Base-by-base conservation (phyloP, 805 yeast species). In the Wickerhamomyces hampshirensis region DNA sequence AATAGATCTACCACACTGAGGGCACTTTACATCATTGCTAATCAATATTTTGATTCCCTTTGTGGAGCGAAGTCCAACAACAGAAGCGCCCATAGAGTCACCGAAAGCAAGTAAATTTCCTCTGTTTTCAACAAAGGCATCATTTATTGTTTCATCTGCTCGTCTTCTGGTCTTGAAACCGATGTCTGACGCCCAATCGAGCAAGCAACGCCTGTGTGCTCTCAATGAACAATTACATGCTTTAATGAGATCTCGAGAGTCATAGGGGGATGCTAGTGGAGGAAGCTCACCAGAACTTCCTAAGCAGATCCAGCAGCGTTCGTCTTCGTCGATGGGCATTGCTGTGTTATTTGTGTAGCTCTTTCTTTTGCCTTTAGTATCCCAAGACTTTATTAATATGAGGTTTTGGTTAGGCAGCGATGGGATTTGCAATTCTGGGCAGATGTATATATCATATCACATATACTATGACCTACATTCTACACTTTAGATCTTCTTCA, bases 181-280 rank as follows among this genome's bases (percentile, higher is more conserved):
- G 14, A 55, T 28, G 28, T 56, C 52, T 15, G 63, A 51, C 3
- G 63, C 53, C 68, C 68, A 65, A 16, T 59, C 57, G 9, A 58
- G 32, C 15, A 65, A 48, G 34, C 70, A 65, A 33, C 53, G 53
- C n/a, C 59, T 48, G 37, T 65, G 70, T 1, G 61, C 68, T 23
- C 49, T 41, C 14, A 65, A 43, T 0, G 68, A 61, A 34, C 70
- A 65, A 14, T 44, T 31, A 33, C 70, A 65, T 2, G 66, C 65
- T n/a, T 46, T 48, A 13, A 62, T 54, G 53, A 65, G 60, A 27
- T 58, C 62, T 5, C 49, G 40, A 1, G 67, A 57, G 28, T 63
- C 68, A 10, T 31, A 23, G 2, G 44, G 46, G 5, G 41, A 43
- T 2, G 43, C 40, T 30, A 46, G n/a, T 17, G 50, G 50, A 6